Base-by-base conservation (phyloP, 1,284 basidiomycete genomes). In the Chalciporus piperatoides region DNA sequence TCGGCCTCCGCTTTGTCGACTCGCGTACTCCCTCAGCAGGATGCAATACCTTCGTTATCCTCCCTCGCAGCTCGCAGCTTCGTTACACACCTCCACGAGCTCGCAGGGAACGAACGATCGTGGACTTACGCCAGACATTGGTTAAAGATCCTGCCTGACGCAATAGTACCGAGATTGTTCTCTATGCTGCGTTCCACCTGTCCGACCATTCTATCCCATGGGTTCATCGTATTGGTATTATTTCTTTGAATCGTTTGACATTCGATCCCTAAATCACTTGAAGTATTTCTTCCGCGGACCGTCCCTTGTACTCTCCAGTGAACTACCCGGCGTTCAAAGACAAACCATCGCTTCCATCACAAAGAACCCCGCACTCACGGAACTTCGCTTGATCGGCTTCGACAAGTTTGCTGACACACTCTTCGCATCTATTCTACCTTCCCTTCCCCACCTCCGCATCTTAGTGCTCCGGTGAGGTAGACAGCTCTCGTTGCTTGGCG, bases 201-300 rank as follows among this genome's bases (percentile, higher is more conserved):
- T 57, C 80, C 84, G 4, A 72, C 71, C 2, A 66, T 76, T 44
- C 68, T 86, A 28, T 72, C 65, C 12, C 74, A 80, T 55, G 76
- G 74, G 12, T 68, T 84, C 14, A 80, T 86, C 28, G 69, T 72
- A 33, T 70, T 80, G 54, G 83, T 84, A 59, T 51, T 75, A 55
- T 48, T 4, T 25, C 41, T 24, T 15, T 32, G 49, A 24, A 23
- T 41, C 1, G 6, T 43, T n/a, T 11, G 21, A 33, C 4, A 14
- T 43, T 6, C 36, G 32, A 36, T 53, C 39, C 43, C 43, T n/a
- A 28, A 32, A 9, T 40, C 9, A 12, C 12, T n/a, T 24, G 19
- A 55, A 86, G 82, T 74, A 80, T 59, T 81, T 87, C 56, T 56
- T 86, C 32, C 75, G 80, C n/a, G 82, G 84, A 0, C 58, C 65